Conservation (phyloP, 495 filamentous ascomycete genomes). For the Glarea lozoyensis region DNA sequence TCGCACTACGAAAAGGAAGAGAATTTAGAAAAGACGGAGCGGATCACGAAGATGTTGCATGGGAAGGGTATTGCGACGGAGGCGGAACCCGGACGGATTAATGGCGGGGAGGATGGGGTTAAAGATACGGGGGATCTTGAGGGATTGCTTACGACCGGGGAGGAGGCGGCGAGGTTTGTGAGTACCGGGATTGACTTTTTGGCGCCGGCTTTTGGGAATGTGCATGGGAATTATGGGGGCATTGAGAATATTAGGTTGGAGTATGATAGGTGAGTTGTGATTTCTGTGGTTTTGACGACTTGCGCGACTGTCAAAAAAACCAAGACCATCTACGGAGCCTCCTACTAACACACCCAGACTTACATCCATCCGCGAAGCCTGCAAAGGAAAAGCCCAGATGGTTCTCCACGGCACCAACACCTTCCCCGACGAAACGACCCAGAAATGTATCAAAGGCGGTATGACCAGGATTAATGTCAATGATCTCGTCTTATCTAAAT, state of each 20-base stretch:
- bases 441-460: conserved; percentile 58
- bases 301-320: background rate
- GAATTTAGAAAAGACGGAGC: conserved; percentile 50
- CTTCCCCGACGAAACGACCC: conserved; percentile 60
- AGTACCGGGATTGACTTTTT: conserved; percentile 58
- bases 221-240: conserved; percentile 57
- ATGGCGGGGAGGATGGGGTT: conserved; percentile 62
- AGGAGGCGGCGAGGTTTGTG: conserved; percentile 54
- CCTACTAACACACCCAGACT: too few species aligned
- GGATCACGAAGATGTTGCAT: conserved; percentile 48
- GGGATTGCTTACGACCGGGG: conserved; percentile 51
- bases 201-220: conserved; percentile 63
- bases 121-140: conserved; percentile 53
- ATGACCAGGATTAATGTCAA: conserved; percentile 79
- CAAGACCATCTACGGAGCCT: too few species aligned
- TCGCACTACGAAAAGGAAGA: conserved; percentile 58
- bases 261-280: conserved; percentile 11
- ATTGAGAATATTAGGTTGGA: conserved; percentile 21
- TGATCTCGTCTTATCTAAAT: conserved; percentile 69
- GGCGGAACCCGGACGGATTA: conserved; percentile 59
- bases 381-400: conserved; percentile 53
- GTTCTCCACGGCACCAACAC: conserved; percentile 76
- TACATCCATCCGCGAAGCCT: conserved; percentile 49
- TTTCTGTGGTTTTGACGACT: background rate
- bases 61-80: conserved; percentile 55